These are phyloP conservation scores for Sordariomycetes sp. DNA, from an alignment of 2,329 filamentous ascomycete species.

Conservation along the genomic window DNA sequence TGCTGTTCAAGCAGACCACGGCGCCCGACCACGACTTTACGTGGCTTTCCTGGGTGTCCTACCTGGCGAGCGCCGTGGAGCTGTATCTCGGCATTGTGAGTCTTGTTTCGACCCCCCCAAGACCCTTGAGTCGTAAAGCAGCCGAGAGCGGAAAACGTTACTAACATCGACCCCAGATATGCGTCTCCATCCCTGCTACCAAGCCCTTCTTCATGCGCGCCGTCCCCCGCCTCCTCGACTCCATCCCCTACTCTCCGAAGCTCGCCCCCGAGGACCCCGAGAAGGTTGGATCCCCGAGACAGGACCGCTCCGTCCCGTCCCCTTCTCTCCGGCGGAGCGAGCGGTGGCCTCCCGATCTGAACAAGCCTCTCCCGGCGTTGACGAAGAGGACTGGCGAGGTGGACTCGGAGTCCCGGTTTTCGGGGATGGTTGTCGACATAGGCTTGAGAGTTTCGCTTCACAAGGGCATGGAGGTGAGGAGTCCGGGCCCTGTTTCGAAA, in stretches of 20 bases:
- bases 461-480: background rate
- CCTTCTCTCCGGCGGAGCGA: background rate
- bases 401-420: background rate
- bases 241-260: background rate
- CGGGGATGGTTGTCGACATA: background rate
- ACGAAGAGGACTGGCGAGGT: background rate
- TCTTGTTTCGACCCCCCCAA: background rate
- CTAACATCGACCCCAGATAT: conserved; percentile 14
- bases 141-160: too few species aligned
- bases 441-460: background rate
- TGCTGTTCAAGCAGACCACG: conserved; percentile 18
- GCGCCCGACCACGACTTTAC: conserved; percentile 18
- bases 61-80: conserved; percentile 25
- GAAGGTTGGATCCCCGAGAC: background rate
- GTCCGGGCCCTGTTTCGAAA: too few species aligned
- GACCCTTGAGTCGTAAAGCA: too few species aligned
- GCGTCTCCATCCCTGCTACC: conserved; percentile 30
- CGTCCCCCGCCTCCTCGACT: conserved; percentile 17
- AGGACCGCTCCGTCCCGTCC: background rate
- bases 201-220: conserved; percentile 31
- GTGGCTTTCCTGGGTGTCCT: conserved; percentile 23
- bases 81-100: conserved; percentile 27
- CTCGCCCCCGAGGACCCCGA: background rate
- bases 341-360: conserved; percentile 9
- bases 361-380: conserved; percentile 18